Conservation (phyloP, 495 filamentous ascomycete genomes). For the Penicillium fimorum region DNA sequence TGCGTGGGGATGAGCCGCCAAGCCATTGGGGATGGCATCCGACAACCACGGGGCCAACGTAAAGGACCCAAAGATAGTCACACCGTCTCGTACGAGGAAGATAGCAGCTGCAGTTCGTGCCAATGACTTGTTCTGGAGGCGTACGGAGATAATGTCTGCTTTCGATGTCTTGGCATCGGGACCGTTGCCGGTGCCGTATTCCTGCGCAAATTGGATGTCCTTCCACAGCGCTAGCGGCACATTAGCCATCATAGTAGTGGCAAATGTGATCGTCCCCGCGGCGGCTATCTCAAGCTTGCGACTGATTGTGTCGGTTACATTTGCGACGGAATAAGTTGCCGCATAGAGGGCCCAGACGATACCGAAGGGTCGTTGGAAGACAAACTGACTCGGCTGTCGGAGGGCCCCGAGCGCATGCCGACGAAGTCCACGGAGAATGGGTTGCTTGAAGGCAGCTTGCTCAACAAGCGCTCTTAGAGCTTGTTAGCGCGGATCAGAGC, state of each 20-base stretch:
- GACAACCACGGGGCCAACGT: constrained; percentile 31
- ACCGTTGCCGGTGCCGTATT: constrained; percentile 23
- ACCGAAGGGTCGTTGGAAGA: constrained; percentile 27
- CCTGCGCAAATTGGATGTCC: constrained; percentile 36
- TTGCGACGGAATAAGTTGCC: constrained; percentile 36
- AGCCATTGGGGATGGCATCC: constrained; percentile 24
- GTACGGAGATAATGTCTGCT: neutral
- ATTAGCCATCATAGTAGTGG: constrained; percentile 31
- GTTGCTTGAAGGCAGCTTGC: constrained; percentile 26
- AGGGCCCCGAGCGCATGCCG: constrained; percentile 25
- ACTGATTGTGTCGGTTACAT: constrained; percentile 31
- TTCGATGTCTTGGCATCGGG: constrained; percentile 10
- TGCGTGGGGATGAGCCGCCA: constrained; percentile 24
- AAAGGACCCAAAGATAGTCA: constrained; percentile 41
- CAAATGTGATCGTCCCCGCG: constrained; percentile 27
- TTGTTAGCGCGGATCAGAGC: constrained; percentile 3
- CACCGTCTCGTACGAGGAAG: constrained; percentile 54
- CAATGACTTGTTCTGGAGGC: constrained; percentile 13
- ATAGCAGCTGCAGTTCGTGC: constrained; percentile 25
- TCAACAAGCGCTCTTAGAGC: constrained; percentile 29
- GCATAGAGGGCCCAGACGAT: constrained; percentile 35
- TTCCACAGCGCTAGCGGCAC: constrained; percentile 39
- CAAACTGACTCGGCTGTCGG: constrained; percentile 21
- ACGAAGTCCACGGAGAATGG: constrained; percentile 29
- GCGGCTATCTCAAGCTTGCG: constrained; percentile 20